Conservation (phyloP, 495 filamentous ascomycete genomes). For the Neurospora sp. region DNA sequence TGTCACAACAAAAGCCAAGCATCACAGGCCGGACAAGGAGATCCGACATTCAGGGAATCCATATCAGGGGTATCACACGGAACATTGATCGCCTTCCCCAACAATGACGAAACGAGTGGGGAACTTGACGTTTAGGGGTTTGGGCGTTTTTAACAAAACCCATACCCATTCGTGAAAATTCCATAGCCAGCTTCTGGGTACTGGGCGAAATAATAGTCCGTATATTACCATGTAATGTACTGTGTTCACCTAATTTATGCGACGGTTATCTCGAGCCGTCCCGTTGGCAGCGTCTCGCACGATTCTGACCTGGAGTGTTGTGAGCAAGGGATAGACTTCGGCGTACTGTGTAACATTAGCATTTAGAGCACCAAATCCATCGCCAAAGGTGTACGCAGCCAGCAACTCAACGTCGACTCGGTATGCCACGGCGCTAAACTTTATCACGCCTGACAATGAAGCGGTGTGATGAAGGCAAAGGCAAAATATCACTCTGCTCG, state of each 20-base stretch:
- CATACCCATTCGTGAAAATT: background rate
- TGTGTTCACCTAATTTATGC: background rate
- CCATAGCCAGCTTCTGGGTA: background rate
- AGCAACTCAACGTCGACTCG: slow-evolving; percentile 16
- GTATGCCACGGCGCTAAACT: background rate
- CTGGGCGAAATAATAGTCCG: background rate
- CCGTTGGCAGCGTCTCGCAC: background rate
- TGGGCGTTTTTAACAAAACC: background rate
- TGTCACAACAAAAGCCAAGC: background rate
- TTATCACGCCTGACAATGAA: background rate
- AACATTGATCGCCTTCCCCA: background rate
- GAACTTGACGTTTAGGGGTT: background rate
- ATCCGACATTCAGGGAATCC: background rate
- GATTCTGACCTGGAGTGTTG: background rate
- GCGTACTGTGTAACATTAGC: background rate
- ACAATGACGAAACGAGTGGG: background rate
- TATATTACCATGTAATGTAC: background rate
- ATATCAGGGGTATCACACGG: background rate
- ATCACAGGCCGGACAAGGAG: background rate
- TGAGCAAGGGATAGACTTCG: background rate
- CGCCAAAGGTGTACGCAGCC: slow-evolving; percentile 17
- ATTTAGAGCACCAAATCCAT: slow-evolving; percentile 19
- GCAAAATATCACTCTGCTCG: background rate
- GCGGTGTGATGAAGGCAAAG: background rate
- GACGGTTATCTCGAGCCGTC: background rate